Percentiles rank a stretch among this genome's conserved stretches.
Evolutionary conservation across 768 basidiomycete species (phyloP).

Genomic region (Lactarius quietus): DNA sequence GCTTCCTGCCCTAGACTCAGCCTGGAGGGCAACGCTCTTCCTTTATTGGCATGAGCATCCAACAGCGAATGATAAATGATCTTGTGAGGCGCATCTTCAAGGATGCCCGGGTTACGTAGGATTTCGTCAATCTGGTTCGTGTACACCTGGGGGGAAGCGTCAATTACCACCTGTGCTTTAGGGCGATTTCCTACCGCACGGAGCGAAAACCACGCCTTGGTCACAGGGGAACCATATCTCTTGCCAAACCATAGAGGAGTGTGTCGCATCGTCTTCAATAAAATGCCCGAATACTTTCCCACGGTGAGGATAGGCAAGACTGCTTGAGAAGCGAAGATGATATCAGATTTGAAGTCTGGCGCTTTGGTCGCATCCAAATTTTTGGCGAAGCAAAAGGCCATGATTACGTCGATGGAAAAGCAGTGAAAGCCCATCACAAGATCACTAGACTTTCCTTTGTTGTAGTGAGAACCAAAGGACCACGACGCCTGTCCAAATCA

Average conservation of each 20-base stretch:
- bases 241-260: background rate
- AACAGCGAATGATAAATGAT: background rate
- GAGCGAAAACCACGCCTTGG: background rate
- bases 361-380: background rate
- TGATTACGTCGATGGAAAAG: no score
- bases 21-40: background rate
- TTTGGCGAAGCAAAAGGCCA: background rate
- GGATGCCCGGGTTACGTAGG: background rate
- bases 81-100: background rate
- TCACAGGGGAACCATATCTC: background rate
- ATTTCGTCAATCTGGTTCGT: background rate
- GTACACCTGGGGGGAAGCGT: background rate
- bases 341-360: background rate
- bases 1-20: background rate
- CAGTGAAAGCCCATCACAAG: no score
- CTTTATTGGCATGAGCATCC: background rate
- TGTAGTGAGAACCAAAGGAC: no score
- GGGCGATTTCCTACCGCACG: background rate
- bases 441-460: no score
- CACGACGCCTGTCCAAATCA: background rate
- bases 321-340: background rate
- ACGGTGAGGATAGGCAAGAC: background rate
- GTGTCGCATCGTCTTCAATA: background rate
- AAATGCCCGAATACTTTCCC: background rate
- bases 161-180: background rate